A percentile compares a stretch with the other conserved stretches of the same genome.
Conservation (phyloP, 306 rosid species). For the Vigna nakashimae region DNA sequence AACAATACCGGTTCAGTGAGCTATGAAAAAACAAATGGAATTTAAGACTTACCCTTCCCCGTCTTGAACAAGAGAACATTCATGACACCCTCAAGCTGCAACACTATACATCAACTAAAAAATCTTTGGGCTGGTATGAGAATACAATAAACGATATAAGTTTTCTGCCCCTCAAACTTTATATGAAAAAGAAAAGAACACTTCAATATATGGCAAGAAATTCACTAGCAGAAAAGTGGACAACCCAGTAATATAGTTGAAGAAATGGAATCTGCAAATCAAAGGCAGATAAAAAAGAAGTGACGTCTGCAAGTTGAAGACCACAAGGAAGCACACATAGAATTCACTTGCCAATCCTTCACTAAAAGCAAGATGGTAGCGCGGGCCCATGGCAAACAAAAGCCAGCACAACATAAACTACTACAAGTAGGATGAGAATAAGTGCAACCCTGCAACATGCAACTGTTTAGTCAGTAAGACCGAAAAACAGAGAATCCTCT, state of each 20-base stretch:
- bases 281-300: constrained; percentile 42
- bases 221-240: constrained; percentile 49
- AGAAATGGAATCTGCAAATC: constrained; percentile 48
- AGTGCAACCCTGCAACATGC: constrained; percentile 79
- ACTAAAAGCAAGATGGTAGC: constrained; percentile 74
- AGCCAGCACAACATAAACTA: constrained; percentile 76
- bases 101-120: constrained; percentile 29
- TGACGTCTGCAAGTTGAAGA: constrained; percentile 48
- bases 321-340: constrained; percentile 41
- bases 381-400: constrained; percentile 90
- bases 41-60: constrained; percentile 14
- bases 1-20: constrained; percentile 25
- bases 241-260: constrained; percentile 46
- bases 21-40: constrained; percentile 12
- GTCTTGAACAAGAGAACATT: constrained; percentile 18
- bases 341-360: constrained; percentile 46
- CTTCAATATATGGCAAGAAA: constrained; percentile 45
- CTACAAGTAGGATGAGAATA: constrained; percentile 74
- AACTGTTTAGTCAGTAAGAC: constrained; percentile 44
- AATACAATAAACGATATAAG: constrained; percentile 13
- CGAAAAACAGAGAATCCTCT: constrained; percentile 17
- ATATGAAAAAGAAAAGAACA: constrained; percentile 40
- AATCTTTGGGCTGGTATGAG: constrained; percentile 29
- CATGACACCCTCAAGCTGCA: constrained; percentile 26
- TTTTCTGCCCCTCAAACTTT: constrained; percentile 42